phyloP scores from a whole-genome alignment of 176 grass and related monocot genomes.

The Cymbopogon citratus region DNA sequence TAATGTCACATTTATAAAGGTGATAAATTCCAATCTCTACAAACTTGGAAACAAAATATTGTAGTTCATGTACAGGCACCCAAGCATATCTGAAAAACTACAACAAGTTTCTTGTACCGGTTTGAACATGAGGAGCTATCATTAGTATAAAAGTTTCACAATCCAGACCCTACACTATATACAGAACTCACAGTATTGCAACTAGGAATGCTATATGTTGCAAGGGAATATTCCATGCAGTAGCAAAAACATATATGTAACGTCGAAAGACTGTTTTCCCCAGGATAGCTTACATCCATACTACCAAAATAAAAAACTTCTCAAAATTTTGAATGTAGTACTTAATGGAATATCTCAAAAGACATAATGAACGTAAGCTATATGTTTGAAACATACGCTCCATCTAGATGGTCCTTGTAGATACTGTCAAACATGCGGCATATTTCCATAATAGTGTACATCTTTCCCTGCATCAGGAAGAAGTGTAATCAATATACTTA shows the following conservation, averaged over 20 bases:
- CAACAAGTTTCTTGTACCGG: neutral
- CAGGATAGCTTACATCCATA: neutral
- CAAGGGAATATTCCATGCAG: neutral
- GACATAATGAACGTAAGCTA: slow-evolving; percentile 7
- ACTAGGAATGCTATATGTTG: neutral
- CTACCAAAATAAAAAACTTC: neutral
- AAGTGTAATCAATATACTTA: neutral
- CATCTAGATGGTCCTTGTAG: slow-evolving; percentile 94
- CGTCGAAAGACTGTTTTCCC: neutral
- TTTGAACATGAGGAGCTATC: neutral
- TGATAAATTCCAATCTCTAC: neutral
- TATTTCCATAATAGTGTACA: slow-evolving; percentile 96
- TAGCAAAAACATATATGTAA: neutral
- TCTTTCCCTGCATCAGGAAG: slow-evolving; percentile 63
- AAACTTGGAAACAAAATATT: neutral
- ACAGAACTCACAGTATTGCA: neutral
- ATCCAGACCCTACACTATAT: neutral
- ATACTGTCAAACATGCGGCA: slow-evolving; percentile 91
- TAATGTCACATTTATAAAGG: neutral
- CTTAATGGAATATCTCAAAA: neutral
- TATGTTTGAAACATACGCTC: slow-evolving; percentile 51
- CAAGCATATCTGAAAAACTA: neutral
- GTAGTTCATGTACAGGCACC: neutral
- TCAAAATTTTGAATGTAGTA: neutral
- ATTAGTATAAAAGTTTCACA: neutral